Evolutionary conservation across 257 asterid species (phyloP).

Genomic region (Echites panduratus): DNA sequence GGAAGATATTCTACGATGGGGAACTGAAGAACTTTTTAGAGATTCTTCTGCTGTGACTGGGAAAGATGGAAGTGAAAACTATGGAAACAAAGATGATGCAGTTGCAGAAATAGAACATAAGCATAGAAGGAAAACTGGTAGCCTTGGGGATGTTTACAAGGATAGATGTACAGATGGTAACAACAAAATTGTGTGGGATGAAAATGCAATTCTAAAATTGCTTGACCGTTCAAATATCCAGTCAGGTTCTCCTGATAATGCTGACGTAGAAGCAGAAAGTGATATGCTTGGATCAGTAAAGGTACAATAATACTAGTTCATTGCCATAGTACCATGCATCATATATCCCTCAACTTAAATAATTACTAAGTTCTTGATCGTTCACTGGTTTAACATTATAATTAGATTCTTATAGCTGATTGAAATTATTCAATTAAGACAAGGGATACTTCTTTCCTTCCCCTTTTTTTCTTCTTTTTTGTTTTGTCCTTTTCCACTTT

Average conservation of each 20-base stretch:
- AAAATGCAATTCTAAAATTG: slow-evolving; percentile 71
- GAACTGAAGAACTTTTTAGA: slow-evolving; percentile 91
- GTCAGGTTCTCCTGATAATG: slow-evolving; percentile 67
- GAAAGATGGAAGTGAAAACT: slow-evolving; percentile 53
- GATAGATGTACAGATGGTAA: slow-evolving; percentile 84
- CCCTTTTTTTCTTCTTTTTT: neutral
- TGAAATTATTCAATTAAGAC: neutral
- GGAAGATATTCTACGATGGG: slow-evolving; percentile 95
- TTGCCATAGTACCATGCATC: neutral
- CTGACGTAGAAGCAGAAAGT: slow-evolving; percentile 63
- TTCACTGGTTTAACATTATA: neutral
- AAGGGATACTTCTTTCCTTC: neutral
- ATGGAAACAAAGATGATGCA: slow-evolving; percentile 43
- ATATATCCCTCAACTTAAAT: neutral
- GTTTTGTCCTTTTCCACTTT: neutral
- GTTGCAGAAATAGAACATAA: slow-evolving; percentile 53
- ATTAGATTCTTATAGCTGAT: neutral
- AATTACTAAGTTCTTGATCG: neutral
- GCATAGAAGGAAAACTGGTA: slow-evolving; percentile 71
- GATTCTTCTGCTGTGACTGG: slow-evolving; percentile 46
- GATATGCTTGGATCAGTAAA: slow-evolving; percentile 97
- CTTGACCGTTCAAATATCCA: slow-evolving; percentile 79
- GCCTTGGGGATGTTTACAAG: slow-evolving; percentile 92
- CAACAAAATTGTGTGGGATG: slow-evolving; percentile 83
- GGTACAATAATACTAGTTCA: slow-evolving; percentile 32